phyloP scores from a whole-genome alignment of 1,139 yeast genomes.

The Blastobotrys apis region DNA sequence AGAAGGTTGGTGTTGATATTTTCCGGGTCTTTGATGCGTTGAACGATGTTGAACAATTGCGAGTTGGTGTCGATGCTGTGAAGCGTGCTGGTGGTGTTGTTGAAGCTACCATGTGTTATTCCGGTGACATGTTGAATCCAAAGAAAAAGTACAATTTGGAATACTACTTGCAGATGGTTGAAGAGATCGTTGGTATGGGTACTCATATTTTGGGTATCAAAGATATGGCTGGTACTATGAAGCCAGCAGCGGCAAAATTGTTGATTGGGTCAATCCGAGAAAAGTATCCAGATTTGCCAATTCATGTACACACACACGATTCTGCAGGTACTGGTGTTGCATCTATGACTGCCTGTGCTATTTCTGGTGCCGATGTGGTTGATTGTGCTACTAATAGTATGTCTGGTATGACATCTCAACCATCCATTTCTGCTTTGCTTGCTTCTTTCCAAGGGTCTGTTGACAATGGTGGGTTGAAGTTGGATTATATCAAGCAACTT shows the following conservation, averaged over 20 bases:
- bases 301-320: constrained; percentile 98
- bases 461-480: constrained; percentile 62
- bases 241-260: constrained; percentile 86
- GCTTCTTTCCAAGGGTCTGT: constrained; percentile 89
- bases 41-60: constrained; percentile 91
- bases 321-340: constrained; percentile 99
- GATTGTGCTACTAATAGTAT: constrained; percentile 96
- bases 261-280: constrained; percentile 78
- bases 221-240: constrained; percentile 99
- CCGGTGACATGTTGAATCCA: constrained; percentile 95
- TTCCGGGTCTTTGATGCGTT: constrained; percentile 97
- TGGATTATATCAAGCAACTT: constrained; percentile 66
- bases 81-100: constrained; percentile 98
- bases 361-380: constrained; percentile 96
- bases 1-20: constrained; percentile 92
- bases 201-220: constrained; percentile 95
- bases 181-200: constrained; percentile 84
- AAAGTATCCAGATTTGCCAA: constrained; percentile 88
- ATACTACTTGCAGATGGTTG: constrained; percentile 79
- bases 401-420: constrained; percentile 99
- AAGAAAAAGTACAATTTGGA: constrained; percentile 93
- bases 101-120: constrained; percentile 96
- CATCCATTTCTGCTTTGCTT: constrained; percentile 85
- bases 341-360: constrained; percentile 89
- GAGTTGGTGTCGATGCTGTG: constrained; percentile 97